Evolutionary conservation across 169 alveolate species (phyloP), one percentile per base, ranked within the genome.

Genomic region (Plasmodium inui): DNA sequence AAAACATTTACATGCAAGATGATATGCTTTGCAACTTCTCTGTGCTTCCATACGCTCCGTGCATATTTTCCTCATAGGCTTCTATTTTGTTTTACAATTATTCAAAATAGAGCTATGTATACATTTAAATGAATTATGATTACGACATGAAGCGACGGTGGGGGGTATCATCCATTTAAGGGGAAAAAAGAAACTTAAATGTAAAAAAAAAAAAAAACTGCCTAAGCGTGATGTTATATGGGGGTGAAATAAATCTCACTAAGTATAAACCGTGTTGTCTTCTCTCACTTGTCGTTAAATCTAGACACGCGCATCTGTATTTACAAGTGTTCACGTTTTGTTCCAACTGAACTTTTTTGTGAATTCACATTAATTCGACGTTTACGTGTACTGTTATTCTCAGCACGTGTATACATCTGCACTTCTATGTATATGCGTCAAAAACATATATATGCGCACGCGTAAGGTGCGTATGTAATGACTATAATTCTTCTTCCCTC

Each of bases 401-500:
- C 19, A 71, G 10, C 30, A 79, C 84, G 30, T 39, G 73, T 79
- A 79, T 39, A 79, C 32, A 79, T 79, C 22, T 79, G 76, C 76
- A 84, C 53, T 41, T 39, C n/a, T 84, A 72, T 71, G 70, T 34
- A 50, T 44, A 30, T 4, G 61, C 67, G 70, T 74, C n/a, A 73
- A 50, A 14, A 17, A 74, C 61, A 67, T 73, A 12, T 67, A 67
- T 22, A 81, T 81, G 53, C 67, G 71, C 53, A 83, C 22, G 73
- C 44, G 34, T 83, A 26, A 8, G 8, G 76, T 12, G 37, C 26
- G 50, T 84, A 71, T 34, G 81, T 28, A 82, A 32, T 46, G 74
- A 82, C 41, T 82, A 82, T 82, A 61, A 19, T 82, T 82, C 41
- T 82, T 22, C 22, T 46, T 82, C 92, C 76, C 39, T 41, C 26